A percentile compares a stretch with the other conserved stretches of the same genome.
phyloP scores from a whole-genome alignment of 192 early-diverging fungal genomes.

The Physocladia obscura region DNA sequence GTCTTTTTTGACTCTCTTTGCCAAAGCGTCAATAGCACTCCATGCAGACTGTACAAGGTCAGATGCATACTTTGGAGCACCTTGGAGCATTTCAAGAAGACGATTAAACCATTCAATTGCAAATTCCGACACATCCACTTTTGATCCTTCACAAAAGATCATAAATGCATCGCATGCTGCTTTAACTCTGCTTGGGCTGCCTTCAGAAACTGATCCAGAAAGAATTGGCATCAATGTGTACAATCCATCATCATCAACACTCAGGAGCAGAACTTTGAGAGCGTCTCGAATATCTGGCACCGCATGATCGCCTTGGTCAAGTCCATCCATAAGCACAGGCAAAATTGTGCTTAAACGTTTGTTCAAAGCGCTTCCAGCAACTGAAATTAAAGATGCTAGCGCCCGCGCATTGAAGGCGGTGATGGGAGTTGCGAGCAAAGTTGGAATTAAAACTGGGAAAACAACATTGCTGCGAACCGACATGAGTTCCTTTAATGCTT shows the following conservation, averaged over 20 bases:
- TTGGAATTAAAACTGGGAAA: slow-evolving; percentile 97
- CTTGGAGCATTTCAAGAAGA: slow-evolving; percentile 72
- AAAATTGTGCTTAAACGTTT: slow-evolving; percentile 79
- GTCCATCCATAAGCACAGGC: slow-evolving; percentile 74
- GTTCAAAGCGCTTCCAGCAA: slow-evolving; percentile 84
- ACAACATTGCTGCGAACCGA: slow-evolving; percentile 93
- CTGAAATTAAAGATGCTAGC: slow-evolving; percentile 82
- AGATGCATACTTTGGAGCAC: slow-evolving; percentile 33
- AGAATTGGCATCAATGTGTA: slow-evolving; percentile 76
- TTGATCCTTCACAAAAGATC: slow-evolving; percentile 65
- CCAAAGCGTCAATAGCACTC: slow-evolving; percentile 77
- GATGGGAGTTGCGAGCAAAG: slow-evolving; percentile 83
- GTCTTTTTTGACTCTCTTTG: slow-evolving; percentile 83
- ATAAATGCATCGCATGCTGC: slow-evolving; percentile 64
- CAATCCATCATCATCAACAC: slow-evolving; percentile 81
- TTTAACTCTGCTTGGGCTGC: slow-evolving; percentile 2
- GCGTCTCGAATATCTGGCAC: slow-evolving; percentile 72
- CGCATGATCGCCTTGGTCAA: slow-evolving; percentile 67
- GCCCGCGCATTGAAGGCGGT: slow-evolving; percentile 90
- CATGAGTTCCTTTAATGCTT: slow-evolving; percentile 97
- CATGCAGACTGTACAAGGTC: slow-evolving; percentile 71
- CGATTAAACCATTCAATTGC: slow-evolving; percentile 79
- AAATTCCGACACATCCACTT: slow-evolving; percentile 60
- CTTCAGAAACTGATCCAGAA: slow-evolving; percentile 57
- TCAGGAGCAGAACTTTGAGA: slow-evolving; percentile 66